Conservation (phyloP, 257 asterid genomes). For the Avicennia marina region DNA sequence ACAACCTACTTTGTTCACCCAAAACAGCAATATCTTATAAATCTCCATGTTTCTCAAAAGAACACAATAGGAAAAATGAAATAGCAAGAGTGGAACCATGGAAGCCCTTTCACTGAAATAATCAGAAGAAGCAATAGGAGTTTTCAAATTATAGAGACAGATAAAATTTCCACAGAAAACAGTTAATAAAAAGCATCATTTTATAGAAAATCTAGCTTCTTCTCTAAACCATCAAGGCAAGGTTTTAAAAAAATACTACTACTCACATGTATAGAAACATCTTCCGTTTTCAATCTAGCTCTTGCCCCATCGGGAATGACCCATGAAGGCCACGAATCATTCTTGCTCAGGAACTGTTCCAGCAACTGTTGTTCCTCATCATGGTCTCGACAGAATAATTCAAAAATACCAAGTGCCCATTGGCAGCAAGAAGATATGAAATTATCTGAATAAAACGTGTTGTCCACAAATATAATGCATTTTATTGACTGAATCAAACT, state of each 20-base stretch:
- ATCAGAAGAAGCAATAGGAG: too few species aligned
- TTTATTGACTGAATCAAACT: conserved; percentile 54
- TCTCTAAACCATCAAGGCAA: too few species aligned
- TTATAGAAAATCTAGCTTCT: too few species aligned
- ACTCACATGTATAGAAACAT: conserved; percentile 57
- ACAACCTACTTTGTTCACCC: too few species aligned
- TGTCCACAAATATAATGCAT: conserved; percentile 41
- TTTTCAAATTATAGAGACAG: too few species aligned
- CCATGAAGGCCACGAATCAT: conserved; percentile 74
- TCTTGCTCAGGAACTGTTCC: conserved; percentile 56
- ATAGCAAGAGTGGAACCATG: too few species aligned
- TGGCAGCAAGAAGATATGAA: conserved; percentile 66
- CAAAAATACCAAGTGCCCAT: conserved; percentile 63
- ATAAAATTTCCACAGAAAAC: too few species aligned
- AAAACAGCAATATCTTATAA: too few species aligned
- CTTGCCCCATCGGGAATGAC: conserved; percentile 44
- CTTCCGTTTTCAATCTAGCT: conserved; percentile 39
- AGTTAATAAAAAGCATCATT: too few species aligned
- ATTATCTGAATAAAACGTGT: conserved; percentile 36
- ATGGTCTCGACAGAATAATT: conserved; percentile 54
- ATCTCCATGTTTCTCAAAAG: too few species aligned
- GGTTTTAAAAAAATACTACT: neutral
- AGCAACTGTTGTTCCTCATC: conserved; percentile 75
- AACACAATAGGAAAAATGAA: too few species aligned
- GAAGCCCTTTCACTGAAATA: too few species aligned